Base-by-base conservation (phyloP, 257 asterid species). In the Solanum ossicruentum region DNA sequence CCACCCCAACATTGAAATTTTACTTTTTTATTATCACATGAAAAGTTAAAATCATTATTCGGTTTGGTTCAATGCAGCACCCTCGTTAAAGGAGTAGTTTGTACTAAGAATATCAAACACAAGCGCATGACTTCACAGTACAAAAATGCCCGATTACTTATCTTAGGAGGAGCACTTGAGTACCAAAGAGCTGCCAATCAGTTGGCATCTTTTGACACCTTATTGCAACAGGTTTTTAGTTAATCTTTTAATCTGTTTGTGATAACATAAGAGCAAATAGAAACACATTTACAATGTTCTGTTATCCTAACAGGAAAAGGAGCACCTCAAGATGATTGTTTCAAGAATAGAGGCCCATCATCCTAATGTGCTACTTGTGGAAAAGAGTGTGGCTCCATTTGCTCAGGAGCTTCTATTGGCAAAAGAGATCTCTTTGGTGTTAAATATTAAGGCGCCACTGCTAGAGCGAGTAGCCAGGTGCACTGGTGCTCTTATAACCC, bases 151-250 rank as follows among this genome's bases (percentile, higher is more conserved):
- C 89, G 94, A 85, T 87, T 97, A 81, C 99, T 97, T 83, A 88
- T 97, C 81, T 88, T 97, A 89, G 98, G 98, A 84, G 99, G 99
- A 71, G 92, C 98, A 52, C 94, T 97, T 84, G 99, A 97, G 92
- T 97, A 92, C 93, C 98, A 94, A 91, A 89, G 97, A 87, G 88
- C 91, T 84, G 89, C 96, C 77, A 94, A 91, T 89, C 98, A 94
- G 89, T 95, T 97, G 65, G 98, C 97, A 67, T 97, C 99, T 69
- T 93, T 97, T 61, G 92, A 97, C 89, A 92, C 96, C 41, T 88
- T 97, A 86, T 89, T 96, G 58, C 97, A 94, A 84, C 95, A 95
- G 99, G 99, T 96, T 75, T 73, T 12, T 21, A 86, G 84, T 52
- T 67, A 21, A n/a, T 85, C 32, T 79, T 84, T 60, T 13, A 67